These are phyloP conservation scores for Lipomyces kockii DNA, from an alignment of 805 yeast genomes.

Conservation along the genomic window DNA sequence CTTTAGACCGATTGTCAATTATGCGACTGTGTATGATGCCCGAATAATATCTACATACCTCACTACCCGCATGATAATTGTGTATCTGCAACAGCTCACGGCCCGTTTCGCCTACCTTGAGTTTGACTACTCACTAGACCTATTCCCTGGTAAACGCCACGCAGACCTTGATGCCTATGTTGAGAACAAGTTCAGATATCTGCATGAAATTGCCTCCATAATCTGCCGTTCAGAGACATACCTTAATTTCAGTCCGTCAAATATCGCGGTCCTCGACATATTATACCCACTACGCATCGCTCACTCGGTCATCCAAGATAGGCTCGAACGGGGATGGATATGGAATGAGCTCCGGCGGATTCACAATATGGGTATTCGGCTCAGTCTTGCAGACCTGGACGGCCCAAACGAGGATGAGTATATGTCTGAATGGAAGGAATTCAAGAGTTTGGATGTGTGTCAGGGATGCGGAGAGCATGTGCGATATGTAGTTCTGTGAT, in stretches of 20 bases:
- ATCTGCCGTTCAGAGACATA: constrained; percentile 13
- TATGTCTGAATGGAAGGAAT: constrained; percentile 7
- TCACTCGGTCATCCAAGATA: neutral
- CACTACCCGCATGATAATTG: constrained; percentile 8
- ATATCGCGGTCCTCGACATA: neutral
- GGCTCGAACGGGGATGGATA: constrained; percentile 19
- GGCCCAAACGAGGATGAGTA: neutral
- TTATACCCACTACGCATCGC: constrained; percentile 10
- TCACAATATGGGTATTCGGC: constrained; percentile 9
- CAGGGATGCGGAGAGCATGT: constrained; percentile 21
- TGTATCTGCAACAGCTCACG: constrained; percentile 11
- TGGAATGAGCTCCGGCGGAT: constrained; percentile 8
- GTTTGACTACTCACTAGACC: neutral
- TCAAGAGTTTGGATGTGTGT: constrained; percentile 7
- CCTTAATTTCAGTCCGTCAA: neutral
- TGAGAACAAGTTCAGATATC: neutral
- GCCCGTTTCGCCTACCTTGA: neutral
- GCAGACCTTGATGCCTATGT: neutral
- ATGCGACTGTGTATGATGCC: constrained; percentile 19
- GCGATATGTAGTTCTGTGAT: neutral
- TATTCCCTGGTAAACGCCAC: neutral
- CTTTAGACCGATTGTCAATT: constrained; percentile 15
- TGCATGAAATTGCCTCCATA: neutral
- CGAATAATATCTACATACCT: constrained; percentile 13
- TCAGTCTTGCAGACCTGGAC: neutral